Base-by-base conservation (phyloP, 2,329 filamentous ascomycete genomes). In the Xenoacremonium recifei region DNA sequence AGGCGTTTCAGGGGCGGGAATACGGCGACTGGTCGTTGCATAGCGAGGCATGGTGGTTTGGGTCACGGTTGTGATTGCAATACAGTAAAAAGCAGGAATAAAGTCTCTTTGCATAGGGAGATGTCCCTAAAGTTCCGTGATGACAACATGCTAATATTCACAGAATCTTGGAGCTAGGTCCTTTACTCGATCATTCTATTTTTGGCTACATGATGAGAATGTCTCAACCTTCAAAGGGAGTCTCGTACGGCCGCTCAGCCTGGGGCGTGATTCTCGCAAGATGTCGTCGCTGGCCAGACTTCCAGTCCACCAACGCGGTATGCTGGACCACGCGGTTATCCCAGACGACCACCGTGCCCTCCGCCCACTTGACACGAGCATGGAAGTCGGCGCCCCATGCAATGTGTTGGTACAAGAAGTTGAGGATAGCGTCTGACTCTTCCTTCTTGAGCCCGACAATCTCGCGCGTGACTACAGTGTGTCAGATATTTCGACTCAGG, bases 371-470 rank as follows among this genome's bases (percentile, higher is more conserved):
- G 37, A 95, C 76, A 18, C 85, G 74, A 5, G 79, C 83, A 53
- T 89, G 84, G 45, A 85, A 71, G 61, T 90, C 86, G 31, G 85
- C 83, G 21, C 72, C 72, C 35, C 63, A 65, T 2, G 69, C 67
- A 13, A 77, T 67, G 48, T 77, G 74, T 56, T 72, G 65, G 50
- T 72, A 89, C 6, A 90, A 69, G 65, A 91, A 86, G 58, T 87
- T 82, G 41, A 90, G 74, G 9, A 90, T 70, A 35, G 76, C 75
- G 50, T 95, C 89, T 2, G 84, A 89, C 61, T 95, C 90, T 60
- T 95, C 89, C 60, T 89, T 88, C 68, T 95, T 95, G 58, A 85
- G 79, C 11, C 88, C 89, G 2, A 92, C 79, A 40, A 95, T 92
- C 21, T 83, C 75, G 37, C 88, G 82, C 4, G 87, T 92, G 68